Percentiles rank a stretch among this genome's conserved stretches.
Conservation (phyloP, 2,329 filamentous ascomycete species). For the Xylaria sp. region DNA sequence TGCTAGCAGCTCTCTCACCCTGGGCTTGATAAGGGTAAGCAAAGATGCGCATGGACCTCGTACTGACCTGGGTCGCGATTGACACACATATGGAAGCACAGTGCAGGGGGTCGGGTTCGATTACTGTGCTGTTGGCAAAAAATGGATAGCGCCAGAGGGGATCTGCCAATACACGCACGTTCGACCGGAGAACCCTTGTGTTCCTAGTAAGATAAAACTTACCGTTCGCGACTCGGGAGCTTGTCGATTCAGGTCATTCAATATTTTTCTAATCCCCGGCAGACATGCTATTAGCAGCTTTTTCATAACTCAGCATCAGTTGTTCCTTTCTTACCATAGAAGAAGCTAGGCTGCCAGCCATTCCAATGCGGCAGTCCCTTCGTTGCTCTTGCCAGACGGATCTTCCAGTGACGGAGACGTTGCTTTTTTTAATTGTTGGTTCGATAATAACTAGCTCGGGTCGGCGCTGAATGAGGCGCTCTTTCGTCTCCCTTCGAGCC, state of each 20-base stretch:
- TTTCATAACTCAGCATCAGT: neutral
- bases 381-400: slow-evolving; percentile 11
- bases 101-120: neutral
- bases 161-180: neutral
- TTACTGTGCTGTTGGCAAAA: neutral
- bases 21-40: too few relatives aligned
- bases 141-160: neutral
- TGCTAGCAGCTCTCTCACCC: too few relatives aligned
- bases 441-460: slow-evolving; percentile 21
- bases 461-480: slow-evolving; percentile 45
- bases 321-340: neutral
- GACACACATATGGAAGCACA: neutral
- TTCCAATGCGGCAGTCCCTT: slow-evolving; percentile 24
- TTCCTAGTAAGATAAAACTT: slow-evolving; percentile 18
- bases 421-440: slow-evolving; percentile 30
- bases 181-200: slow-evolving; percentile 18
- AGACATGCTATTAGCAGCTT: slow-evolving; percentile 1
- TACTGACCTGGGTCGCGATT: too few relatives aligned
- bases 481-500: slow-evolving; percentile 39
- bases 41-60: too few relatives aligned
- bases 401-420: slow-evolving; percentile 33
- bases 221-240: slow-evolving; percentile 7
- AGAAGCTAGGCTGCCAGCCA: neutral
- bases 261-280: neutral
- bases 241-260: slow-evolving; percentile 8